Percentiles rank a stretch among this genome's conserved stretches.
Conservation (phyloP, 2,329 filamentous ascomycete genomes). For the Microdochium bolleyi region DNA sequence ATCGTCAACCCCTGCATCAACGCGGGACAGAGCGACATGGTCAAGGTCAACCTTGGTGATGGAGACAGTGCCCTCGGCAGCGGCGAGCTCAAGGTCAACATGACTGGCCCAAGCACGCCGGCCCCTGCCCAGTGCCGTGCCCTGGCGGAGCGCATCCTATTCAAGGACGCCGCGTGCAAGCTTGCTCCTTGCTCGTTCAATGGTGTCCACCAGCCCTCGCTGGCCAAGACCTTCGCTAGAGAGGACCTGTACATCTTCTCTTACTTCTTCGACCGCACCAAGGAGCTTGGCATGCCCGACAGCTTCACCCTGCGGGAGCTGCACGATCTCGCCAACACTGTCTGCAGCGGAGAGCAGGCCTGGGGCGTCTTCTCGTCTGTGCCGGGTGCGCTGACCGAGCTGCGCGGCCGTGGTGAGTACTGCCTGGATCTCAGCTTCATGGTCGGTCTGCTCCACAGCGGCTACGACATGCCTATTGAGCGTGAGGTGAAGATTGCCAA, state of each 20-base stretch:
- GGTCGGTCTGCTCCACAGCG: conserved; percentile 84
- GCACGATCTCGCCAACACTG: conserved; percentile 73
- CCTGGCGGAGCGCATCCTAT: conserved; percentile 81
- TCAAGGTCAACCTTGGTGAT: conserved; percentile 63
- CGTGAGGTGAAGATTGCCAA: conserved; percentile 96
- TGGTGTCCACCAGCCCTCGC: conserved; percentile 85
- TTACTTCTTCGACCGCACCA: conserved; percentile 94
- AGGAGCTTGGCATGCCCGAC: conserved; percentile 95
- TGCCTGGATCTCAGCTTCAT: conserved; percentile 97
- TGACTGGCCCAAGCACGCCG: conserved; percentile 72
- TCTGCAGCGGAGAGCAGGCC: conserved; percentile 67
- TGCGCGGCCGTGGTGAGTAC: conserved; percentile 76
- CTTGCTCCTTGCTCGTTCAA: conserved; percentile 97
- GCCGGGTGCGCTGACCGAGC: conserved; percentile 70
- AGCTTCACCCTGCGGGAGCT: conserved; percentile 89
- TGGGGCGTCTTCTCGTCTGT: conserved; percentile 80
- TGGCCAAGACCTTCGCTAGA: conserved; percentile 82
- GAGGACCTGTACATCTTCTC: conserved; percentile 96
- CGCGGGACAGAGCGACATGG: conserved; percentile 66
- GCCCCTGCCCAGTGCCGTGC: conserved; percentile 82
- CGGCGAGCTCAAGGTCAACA: conserved; percentile 61
- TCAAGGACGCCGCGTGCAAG: conserved; percentile 76
- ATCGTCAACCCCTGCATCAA: conserved; percentile 55
- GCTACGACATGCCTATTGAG: conserved; percentile 96
- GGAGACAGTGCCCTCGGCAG: conserved; percentile 55